phyloP scores from a whole-genome alignment of 768 basidiomycete genomes.

The Candolleomyces eurysporus region DNA sequence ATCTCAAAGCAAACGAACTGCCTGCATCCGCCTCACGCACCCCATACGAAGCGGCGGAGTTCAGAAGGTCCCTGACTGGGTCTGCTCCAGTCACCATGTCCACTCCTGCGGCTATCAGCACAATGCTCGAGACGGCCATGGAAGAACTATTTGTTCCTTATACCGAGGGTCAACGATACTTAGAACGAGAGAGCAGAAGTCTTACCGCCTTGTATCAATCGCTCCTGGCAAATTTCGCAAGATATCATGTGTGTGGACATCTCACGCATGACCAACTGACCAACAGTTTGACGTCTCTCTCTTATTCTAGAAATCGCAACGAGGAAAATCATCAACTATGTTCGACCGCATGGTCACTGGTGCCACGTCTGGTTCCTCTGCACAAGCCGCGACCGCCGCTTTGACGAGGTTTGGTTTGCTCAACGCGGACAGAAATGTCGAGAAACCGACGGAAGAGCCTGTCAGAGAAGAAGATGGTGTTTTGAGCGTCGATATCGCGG shows the following conservation, averaged over 20 bases:
- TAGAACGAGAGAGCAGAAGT: slow-evolving; percentile 88
- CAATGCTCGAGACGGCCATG: slow-evolving; percentile 93
- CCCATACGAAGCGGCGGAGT: slow-evolving; percentile 59
- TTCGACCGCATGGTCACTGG: slow-evolving; percentile 90
- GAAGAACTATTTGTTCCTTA: slow-evolving; percentile 96
- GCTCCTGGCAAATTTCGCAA: slow-evolving; percentile 71
- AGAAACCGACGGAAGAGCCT: slow-evolving; percentile 64
- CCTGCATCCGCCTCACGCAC: slow-evolving; percentile 65
- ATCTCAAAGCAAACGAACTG: slow-evolving; percentile 88
- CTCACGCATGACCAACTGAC: too few species aligned
- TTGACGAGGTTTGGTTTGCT: slow-evolving; percentile 91
- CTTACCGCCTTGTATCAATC: slow-evolving; percentile 75
- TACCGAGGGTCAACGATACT: slow-evolving; percentile 85
- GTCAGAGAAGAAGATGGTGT: slow-evolving; percentile 79
- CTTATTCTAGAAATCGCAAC: slow-evolving; percentile 54
- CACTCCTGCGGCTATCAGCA: slow-evolving; percentile 60
- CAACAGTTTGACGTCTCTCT: not conserved
- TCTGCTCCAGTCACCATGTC: slow-evolving; percentile 39
- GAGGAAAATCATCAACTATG: slow-evolving; percentile 65
- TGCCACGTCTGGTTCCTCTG: slow-evolving; percentile 65
- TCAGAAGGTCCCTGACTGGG: slow-evolving; percentile 52
- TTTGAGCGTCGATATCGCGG: slow-evolving; percentile 71
- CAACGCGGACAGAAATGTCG: slow-evolving; percentile 47
- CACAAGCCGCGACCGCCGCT: slow-evolving; percentile 78
- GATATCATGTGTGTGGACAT: slow-evolving; percentile 74